Percentiles rank a stretch among this genome's conserved stretches.
Evolutionary conservation across 2,329 filamentous ascomycete species (phyloP).

Genomic region (Colletotrichum navitas): DNA sequence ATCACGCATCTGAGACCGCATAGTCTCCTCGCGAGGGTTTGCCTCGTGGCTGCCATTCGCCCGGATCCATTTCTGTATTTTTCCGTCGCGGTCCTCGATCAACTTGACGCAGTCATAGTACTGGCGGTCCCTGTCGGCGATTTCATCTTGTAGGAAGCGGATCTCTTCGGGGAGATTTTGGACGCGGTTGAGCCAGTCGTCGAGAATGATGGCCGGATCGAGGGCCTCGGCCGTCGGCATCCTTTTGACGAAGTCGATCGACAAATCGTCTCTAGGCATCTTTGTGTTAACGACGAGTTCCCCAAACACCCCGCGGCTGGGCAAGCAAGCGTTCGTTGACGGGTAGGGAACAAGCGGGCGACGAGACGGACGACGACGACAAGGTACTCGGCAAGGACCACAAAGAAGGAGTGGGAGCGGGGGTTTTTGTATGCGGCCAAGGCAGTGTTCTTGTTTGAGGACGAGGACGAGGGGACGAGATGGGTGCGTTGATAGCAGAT

Average conservation of each 20-base stretch:
- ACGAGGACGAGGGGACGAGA: slow-evolving; percentile 10
- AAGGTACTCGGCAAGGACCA: slow-evolving; percentile 20
- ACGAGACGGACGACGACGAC: slow-evolving; percentile 10
- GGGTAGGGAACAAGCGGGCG: slow-evolving; percentile 12
- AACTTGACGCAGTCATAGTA: slow-evolving; percentile 76
- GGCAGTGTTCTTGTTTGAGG: slow-evolving; percentile 13
- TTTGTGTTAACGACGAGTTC: slow-evolving; percentile 65
- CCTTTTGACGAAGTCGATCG: slow-evolving; percentile 77
- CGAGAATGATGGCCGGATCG: slow-evolving; percentile 77
- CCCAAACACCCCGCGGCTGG: slow-evolving; percentile 18
- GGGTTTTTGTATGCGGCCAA: background rate
- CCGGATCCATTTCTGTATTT: slow-evolving; percentile 86
- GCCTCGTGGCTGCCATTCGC: slow-evolving; percentile 78
- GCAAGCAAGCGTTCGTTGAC: slow-evolving; percentile 25
- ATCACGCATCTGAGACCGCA: slow-evolving; percentile 75
- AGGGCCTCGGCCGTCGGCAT: slow-evolving; percentile 73
- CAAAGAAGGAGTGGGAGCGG: slow-evolving; percentile 8
- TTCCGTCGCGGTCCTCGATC: slow-evolving; percentile 78
- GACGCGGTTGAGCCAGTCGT: slow-evolving; percentile 81
- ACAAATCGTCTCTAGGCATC: slow-evolving; percentile 80
- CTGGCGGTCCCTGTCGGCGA: slow-evolving; percentile 81
- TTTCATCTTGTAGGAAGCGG: slow-evolving; percentile 85
- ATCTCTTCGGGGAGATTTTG: slow-evolving; percentile 87
- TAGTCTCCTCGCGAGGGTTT: slow-evolving; percentile 80
- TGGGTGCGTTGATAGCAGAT: slow-evolving; percentile 9